Evolutionary conservation across 2,329 filamentous ascomycete species (phyloP).

Genomic region (Cladosporium sp.): DNA sequence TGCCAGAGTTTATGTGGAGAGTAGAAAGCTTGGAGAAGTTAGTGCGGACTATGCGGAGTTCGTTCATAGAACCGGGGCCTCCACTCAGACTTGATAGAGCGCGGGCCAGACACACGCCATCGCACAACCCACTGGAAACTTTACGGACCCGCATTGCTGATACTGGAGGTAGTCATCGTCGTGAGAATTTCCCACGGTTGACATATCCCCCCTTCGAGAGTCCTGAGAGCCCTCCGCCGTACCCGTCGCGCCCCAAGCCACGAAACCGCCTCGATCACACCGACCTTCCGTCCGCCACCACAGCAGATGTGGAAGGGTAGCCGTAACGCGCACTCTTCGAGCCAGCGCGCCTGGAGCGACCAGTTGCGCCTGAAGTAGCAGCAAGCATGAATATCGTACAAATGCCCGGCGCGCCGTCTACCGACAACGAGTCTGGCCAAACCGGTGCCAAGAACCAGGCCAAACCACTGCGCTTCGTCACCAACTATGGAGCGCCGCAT

Average conservation of each 20-base stretch:
- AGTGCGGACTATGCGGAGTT: slow-evolving; percentile 5
- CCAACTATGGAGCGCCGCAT: slow-evolving; percentile 74
- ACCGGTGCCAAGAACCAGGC: slow-evolving; percentile 1
- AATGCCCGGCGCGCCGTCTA: background rate
- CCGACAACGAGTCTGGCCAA: slow-evolving; percentile 1
- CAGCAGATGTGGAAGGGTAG: slow-evolving; percentile 12
- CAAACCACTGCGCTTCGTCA: slow-evolving; percentile 60
- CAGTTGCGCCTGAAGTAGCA: slow-evolving; percentile 12
- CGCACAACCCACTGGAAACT: background rate
- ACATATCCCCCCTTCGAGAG: background rate
- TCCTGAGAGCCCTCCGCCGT: too few species aligned
- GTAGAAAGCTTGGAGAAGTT: slow-evolving; percentile 5
- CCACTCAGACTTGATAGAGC: background rate
- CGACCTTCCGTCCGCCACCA: slow-evolving; percentile 8
- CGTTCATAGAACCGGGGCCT: background rate
- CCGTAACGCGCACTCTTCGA: slow-evolving; percentile 7
- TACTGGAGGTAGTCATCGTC: background rate
- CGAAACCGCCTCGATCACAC: background rate
- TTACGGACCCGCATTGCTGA: background rate
- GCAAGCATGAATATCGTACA: slow-evolving; percentile 11
- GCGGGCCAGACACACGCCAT: slow-evolving; percentile 9
- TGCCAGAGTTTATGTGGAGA: slow-evolving; percentile 5
- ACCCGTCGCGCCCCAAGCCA: background rate
- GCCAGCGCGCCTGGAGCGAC: slow-evolving; percentile 12
- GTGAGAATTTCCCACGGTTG: background rate